Conservation (phyloP, 1,284 basidiomycete species). For the Sporisorium scitamineum region DNA sequence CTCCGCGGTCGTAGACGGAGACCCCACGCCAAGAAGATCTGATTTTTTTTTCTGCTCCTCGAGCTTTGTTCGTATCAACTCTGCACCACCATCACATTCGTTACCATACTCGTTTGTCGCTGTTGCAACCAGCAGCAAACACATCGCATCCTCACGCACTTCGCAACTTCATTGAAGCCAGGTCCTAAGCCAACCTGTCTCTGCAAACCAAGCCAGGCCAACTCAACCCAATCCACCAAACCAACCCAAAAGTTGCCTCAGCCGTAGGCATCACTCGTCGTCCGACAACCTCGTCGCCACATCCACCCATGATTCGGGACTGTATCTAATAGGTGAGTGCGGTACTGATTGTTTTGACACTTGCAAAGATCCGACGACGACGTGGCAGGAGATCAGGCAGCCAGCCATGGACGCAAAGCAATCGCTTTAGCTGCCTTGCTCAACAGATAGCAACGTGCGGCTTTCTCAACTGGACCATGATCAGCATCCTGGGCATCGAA, state of each 20-base stretch:
- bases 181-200: slow-evolving; percentile 50
- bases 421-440: not conserved
- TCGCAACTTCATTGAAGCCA: slow-evolving; percentile 21
- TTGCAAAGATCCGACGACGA: not conserved
- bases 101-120: slow-evolving; percentile 13
- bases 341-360: not conserved
- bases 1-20: not conserved
- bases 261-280: slow-evolving; percentile 16
- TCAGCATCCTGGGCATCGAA: not conserved
- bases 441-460: not conserved
- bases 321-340: slow-evolving; percentile 22
- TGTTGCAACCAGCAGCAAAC: slow-evolving; percentile 13
- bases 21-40: slow-evolving; percentile 30
- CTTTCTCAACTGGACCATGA: not conserved
- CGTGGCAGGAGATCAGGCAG: not conserved
- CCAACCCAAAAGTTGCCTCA: slow-evolving; percentile 33
- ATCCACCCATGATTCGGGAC: slow-evolving; percentile 16
- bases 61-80: not conserved
- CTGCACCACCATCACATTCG: slow-evolving; percentile 18
- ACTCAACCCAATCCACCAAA: slow-evolving; percentile 2
- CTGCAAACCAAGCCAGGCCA: slow-evolving; percentile 15
- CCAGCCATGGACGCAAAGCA: not conserved
- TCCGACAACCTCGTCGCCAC: slow-evolving; percentile 9
- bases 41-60: not conserved
- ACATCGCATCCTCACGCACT: slow-evolving; percentile 4